Conservation (phyloP, 2,329 filamentous ascomycete genomes). For the Drechslerella coelobrocha region DNA sequence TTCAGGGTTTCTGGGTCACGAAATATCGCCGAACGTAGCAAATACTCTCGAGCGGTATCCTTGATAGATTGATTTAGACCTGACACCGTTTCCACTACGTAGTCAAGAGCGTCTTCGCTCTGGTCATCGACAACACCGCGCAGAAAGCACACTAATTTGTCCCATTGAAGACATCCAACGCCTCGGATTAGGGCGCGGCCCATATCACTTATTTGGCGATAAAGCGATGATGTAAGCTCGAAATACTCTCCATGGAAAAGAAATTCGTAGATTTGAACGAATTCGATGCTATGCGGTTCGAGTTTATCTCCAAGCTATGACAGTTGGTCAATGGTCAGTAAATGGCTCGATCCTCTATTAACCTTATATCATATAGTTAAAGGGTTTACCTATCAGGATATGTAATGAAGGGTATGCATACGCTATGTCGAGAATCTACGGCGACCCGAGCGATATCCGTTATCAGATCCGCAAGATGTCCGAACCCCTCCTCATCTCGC, state of each 20-base stretch:
- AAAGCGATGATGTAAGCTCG: constrained; percentile 2
- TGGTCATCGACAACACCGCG: neutral
- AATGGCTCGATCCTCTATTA: too few relatives aligned
- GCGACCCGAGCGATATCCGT: neutral
- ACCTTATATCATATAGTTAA: too few relatives aligned
- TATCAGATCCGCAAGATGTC: constrained; percentile 4
- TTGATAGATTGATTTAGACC: constrained; percentile 3
- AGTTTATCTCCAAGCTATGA: constrained; percentile 5
- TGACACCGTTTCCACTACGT: constrained; percentile 11
- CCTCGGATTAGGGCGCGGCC: constrained; percentile 2
- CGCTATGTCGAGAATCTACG: constrained; percentile 4
- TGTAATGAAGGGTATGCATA: neutral
- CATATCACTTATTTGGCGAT: neutral
- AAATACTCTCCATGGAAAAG: constrained; percentile 5
- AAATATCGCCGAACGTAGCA: constrained; percentile 2
- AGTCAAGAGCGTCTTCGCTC: too few relatives aligned
- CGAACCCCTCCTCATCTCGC: constrained; percentile 8
- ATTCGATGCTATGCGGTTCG: neutral
- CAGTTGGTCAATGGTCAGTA: too few relatives aligned
- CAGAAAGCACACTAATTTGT: neutral
- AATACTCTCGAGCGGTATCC: neutral
- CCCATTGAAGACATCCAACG: constrained; percentile 8
- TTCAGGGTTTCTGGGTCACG: neutral
- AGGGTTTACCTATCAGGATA: neutral
- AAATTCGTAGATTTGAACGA: neutral